Base-by-base conservation (phyloP, 2,329 filamentous ascomycete genomes). In the Emericellopsis atlantica region DNA sequence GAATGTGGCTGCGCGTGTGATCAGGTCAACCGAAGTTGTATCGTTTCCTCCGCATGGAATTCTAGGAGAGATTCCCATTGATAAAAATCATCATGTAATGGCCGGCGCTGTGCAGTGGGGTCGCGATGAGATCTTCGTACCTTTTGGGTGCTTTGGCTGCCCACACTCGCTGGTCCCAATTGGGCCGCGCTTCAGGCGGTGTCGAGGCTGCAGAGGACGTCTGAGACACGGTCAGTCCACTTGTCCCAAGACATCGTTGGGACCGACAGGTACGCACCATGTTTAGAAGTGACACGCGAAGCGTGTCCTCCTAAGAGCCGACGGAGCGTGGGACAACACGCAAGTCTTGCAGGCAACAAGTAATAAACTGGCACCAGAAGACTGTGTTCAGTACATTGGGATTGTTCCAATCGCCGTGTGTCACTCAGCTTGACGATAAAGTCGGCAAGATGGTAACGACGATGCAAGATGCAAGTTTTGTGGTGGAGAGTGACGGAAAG, bases 31-130 rank as follows among this genome's bases (percentile, higher is more conserved):
- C 78, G 80, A 54, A 60, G 59, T 51, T 46, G 59, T 61, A 85
- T 81, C 72, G 67, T 71, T 63, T 79, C 87, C 79, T 98, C 92
- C 82, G 85, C 92, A 98, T 74, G 65, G 61, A 66, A 69, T 77
- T 74, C 85, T 96, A 86, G 84, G 92, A 98, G 93, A 98, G 92
- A 98, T 98, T 98, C 92, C 92, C 92, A 98, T 95, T 93, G 81
- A 85, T 81, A 80, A 73, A 67, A 66, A 85, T 93, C 89, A 94
- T 94, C 71, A 78, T 69, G 53, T 67, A 48, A 49, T 21, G 48
- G 38, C 11, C n/a, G 18, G 15, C 21, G 39, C 29, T 11, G 35
- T 37, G 22, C 23, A n/a, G 18, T 31, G 37, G 35, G 32, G 40
- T 16, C 29, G 23, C 44, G 38, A 6, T 18, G 29, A 43, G 38